Base-by-base conservation (phyloP, 768 basidiomycete genomes). In the Tephrocybe sp. region DNA sequence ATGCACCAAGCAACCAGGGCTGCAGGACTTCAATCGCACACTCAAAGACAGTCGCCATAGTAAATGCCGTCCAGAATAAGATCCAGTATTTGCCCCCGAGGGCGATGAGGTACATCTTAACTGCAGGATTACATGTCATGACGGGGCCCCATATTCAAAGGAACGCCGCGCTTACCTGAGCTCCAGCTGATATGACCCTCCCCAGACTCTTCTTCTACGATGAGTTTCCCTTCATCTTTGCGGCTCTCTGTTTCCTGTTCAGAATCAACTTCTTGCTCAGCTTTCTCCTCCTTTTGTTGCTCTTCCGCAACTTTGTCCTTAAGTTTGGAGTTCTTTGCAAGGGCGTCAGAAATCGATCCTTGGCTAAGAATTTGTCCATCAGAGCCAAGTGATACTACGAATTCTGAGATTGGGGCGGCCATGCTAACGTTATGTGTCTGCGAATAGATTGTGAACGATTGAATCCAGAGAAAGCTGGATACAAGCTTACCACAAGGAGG, bases 401-500 rank as follows among this genome's bases (percentile, higher is more conserved):
- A 80, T 14, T 76, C 73, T 0, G 84, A 79, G 5, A 84, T 71
- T 1, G 80, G 73, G 7, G 67, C 66, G 0, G 74, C 68, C 61
- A 86, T 68, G 4, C 74, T 74, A 14, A 86, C 72, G 51, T 76
- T 76, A 54, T 77, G 75, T 0, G 75, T 76, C 77, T 77, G 37
- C 15, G 9, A 40, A 21, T 1, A n/a, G 7, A 4, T 21, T 20
- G 18, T 3, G 21, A 28, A 21, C 18, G 11, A 14, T 1, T 17
- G 11, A 30, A 11, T 3, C 2, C 32, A 18, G 39, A 32, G 15
- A 25, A 8, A 14, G 15, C 40, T 21, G 23, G 5, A 26, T 41
- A n/a, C 45, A 37, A 17, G 64, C 76, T 47, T 53, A 83, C 81
- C 40, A 96, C 93, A 17, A 98, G 76, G 33, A 97, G 74, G 39